These are phyloP conservation scores for Lolium rigidum DNA, from an alignment of 176 grass and related monocot species.

Conservation along the genomic window DNA sequence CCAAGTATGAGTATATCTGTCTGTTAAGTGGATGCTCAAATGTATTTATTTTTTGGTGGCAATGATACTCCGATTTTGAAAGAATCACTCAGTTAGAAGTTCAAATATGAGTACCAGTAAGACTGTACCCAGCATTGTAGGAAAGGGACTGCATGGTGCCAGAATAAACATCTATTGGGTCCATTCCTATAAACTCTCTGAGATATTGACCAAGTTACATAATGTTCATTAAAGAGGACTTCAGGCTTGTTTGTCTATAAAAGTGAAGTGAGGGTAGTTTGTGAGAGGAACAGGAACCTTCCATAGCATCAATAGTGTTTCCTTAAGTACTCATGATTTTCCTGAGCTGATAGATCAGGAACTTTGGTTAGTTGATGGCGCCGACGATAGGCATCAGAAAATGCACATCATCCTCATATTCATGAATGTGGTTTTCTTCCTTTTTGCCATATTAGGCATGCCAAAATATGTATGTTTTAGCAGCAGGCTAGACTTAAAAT, in stretches of 20 bases:
- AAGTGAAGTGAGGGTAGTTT: background rate
- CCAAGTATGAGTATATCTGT: constrained; percentile 52
- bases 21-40: constrained; percentile 23
- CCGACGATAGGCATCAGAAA: background rate
- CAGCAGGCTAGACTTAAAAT: constrained; percentile 21
- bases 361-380: constrained; percentile 15
- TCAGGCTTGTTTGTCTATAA: background rate
- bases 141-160: constrained; percentile 1
- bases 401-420: background rate
- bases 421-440: background rate
- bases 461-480: constrained; percentile 24
- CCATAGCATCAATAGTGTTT: background rate
- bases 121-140: background rate
- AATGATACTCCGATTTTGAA: constrained; percentile 29
- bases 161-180: constrained; percentile 16
- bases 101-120: constrained; percentile 25
- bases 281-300: background rate
- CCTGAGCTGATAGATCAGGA: constrained; percentile 12
- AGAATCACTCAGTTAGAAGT: constrained; percentile 16
- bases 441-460: constrained; percentile 16
- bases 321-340: constrained; percentile 16
- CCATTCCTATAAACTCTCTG: background rate
- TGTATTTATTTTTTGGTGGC: background rate
- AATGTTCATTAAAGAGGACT: constrained; percentile 12
- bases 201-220: background rate